These are phyloP conservation scores for Phymatotrichopsis omnivora DNA, from an alignment of 2,329 filamentous ascomycete genomes.

Conservation along the genomic window DNA sequence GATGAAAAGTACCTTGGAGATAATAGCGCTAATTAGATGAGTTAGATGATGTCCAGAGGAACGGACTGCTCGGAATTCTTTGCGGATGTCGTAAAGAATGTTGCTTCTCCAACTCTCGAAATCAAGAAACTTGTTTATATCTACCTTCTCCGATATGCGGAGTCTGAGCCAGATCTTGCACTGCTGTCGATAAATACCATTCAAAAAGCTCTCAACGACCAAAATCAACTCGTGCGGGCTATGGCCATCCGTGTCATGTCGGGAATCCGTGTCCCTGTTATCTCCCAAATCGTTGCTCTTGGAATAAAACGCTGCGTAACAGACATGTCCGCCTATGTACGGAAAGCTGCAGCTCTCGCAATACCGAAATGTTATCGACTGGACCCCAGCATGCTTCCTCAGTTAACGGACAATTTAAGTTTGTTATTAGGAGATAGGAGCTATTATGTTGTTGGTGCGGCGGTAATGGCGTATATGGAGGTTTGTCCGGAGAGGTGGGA, in stretches of 20 bases:
- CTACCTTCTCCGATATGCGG: constrained; percentile 92
- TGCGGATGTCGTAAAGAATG: constrained; percentile 96
- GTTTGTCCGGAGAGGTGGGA: constrained; percentile 81
- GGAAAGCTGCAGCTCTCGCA: constrained; percentile 82
- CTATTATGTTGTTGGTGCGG: constrained; percentile 92
- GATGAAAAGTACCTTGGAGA: neutral
- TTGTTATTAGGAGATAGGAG: constrained; percentile 78
- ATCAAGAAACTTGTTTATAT: constrained; percentile 99
- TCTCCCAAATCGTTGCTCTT: constrained; percentile 91
- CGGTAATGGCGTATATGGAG: constrained; percentile 78
- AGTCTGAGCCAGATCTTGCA: constrained; percentile 88
- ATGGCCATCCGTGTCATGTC: constrained; percentile 95
- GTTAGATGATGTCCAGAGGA: constrained; percentile 85
- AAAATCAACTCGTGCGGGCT: constrained; percentile 79
- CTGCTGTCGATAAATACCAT: constrained; percentile 97
- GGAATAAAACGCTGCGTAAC: constrained; percentile 88
- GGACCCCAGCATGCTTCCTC: constrained; percentile 74
- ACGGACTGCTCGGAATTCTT: constrained; percentile 87
- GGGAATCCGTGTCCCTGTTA: constrained; percentile 90
- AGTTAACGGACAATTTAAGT: constrained; percentile 71
- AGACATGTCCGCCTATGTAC: constrained; percentile 90
- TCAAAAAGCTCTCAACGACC: constrained; percentile 90
- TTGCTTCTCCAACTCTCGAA: constrained; percentile 83
- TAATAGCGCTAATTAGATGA: neutral
- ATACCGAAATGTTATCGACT: constrained; percentile 93